Base-by-base conservation (phyloP, 2,329 filamentous ascomycete species). In the Paraphoma chrysanthemicola region DNA sequence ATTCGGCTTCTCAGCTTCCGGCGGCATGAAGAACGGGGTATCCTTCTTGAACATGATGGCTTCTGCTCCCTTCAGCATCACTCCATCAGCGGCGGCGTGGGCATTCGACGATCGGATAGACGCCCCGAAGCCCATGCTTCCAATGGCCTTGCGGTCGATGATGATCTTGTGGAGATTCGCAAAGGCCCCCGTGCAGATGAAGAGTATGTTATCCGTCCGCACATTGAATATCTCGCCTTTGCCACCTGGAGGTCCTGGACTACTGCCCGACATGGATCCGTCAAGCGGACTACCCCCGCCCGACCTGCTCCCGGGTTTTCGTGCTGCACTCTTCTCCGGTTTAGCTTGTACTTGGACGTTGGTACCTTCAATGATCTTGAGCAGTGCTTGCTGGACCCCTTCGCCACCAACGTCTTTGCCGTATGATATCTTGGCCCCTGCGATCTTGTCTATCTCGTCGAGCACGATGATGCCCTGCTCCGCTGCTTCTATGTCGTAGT, bases 381-480 rank as follows among this genome's bases (percentile, higher is more conserved):
- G 80, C 5, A 99, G 81, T 6, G 95, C 94, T 78, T 99, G 95
- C 71, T 99, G 95, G 0, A 98, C 95, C 51, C 95, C 95, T 80
- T 98, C 95, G 18, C 95, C 95, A 16, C 93, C 91, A 2, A 99
- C 95, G 71, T 99, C 95, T 67, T 96, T 91, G 17, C 93, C 94
- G 57, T 96, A 93, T 58, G 87, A 88, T 14, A 93, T 90, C 73
- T 95, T 94, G 28, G 92, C 88, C 38, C 91, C 91, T 1, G 95
- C 93, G 56, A 98, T 93, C 79, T 99, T 99, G 81, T 99, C 95
- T 53, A 99, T 92, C 78, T 99, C 95, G 67, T 99, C 95, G 17
- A 99, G 83, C 53, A 96, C 95, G 45, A 99, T 92, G 53, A 99
- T 98, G 5, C 95, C 95, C 51, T 91, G 87, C 73, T 99, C 94